Evolutionary conservation across 768 basidiomycete genomes (phyloP), one percentile per base, ranked within the genome.

Genomic region (Amanita jacksonii): DNA sequence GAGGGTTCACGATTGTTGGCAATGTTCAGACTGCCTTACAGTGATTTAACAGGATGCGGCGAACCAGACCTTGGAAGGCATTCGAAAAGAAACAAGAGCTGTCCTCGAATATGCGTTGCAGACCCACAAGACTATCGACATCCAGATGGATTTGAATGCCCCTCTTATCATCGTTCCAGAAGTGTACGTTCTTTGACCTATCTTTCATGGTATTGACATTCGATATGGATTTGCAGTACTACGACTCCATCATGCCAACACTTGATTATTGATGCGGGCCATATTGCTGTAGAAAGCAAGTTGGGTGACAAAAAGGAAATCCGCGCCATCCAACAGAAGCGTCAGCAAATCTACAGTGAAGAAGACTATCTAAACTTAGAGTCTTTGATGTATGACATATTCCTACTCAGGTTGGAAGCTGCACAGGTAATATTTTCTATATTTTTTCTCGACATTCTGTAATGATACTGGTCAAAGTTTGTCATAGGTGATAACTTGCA

Each of bases 161-260:
- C 96, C 96, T 4, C 79, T 99, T 52, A 96, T 99, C 57, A 90
- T 99, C 54, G 76, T 98, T 41, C 96, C 96, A 1, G 94, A 98
- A 65, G 81, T 89, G 90, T 92, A 57, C 44, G 68, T 59, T 13
- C 8, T 18, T 5, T 41, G 7, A 35, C n/a, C 27, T 28, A 25
- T 41, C 18, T 4, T 41, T 23, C 16, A 27, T 22, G 31, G 19
- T 45, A 33, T 23, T 31, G 13, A 7, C 43, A 49, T 27, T 52
- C 35, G 38, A 45, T 42, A 31, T 8, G 27, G 18, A 48, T 28
- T 43, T 47, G 1, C 46, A 94, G 90, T 52, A 75, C 97, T 39
- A 84, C 81, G 3, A 77, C 77, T 5, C 72, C 75, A 47, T 63
- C 78, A 16, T 85, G 90, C 64, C 89, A 78, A 54, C 86, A 96